These are phyloP conservation scores for Helenozyma baotianmanensis DNA, from an alignment of 805 yeast species.

Conservation along the genomic window DNA sequence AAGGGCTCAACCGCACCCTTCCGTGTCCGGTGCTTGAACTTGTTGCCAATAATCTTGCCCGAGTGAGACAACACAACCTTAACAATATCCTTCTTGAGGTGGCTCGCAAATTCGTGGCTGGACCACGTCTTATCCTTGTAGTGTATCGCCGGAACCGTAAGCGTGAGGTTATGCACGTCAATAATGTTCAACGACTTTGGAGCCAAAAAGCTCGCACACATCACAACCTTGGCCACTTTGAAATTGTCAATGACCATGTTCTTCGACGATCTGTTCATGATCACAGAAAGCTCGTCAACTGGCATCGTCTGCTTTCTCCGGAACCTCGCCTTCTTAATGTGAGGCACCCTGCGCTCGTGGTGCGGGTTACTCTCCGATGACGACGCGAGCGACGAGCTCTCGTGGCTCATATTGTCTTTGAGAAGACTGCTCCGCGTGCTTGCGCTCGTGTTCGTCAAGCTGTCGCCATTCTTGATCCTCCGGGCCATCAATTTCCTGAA, in stretches of 20 bases:
- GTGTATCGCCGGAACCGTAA: constrained; percentile 50
- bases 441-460: not conserved
- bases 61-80: constrained; percentile 58
- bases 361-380: not conserved
- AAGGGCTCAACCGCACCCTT: constrained; percentile 25
- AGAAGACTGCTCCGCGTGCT: not conserved
- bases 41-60: constrained; percentile 77
- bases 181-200: constrained; percentile 63
- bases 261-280: constrained; percentile 39
- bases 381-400: not conserved
- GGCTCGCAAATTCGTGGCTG: constrained; percentile 57
- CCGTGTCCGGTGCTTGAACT: constrained; percentile 45
- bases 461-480: not conserved
- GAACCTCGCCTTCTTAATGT: constrained; percentile 3
- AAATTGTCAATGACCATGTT: constrained; percentile 38
- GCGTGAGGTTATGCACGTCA: constrained; percentile 69
- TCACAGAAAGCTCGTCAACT: constrained; percentile 33
- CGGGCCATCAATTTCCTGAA: constrained; percentile 3
- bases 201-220: constrained; percentile 74
- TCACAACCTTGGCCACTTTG: constrained; percentile 27
- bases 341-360: too few species aligned
- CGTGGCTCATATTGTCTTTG: not conserved
- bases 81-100: constrained; percentile 59
- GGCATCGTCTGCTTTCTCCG: too few species aligned
- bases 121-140: constrained; percentile 69